Evolutionary conservation across 148 eudicot genomes (phyloP).

Genomic region (Vaccinium darrowii): DNA sequence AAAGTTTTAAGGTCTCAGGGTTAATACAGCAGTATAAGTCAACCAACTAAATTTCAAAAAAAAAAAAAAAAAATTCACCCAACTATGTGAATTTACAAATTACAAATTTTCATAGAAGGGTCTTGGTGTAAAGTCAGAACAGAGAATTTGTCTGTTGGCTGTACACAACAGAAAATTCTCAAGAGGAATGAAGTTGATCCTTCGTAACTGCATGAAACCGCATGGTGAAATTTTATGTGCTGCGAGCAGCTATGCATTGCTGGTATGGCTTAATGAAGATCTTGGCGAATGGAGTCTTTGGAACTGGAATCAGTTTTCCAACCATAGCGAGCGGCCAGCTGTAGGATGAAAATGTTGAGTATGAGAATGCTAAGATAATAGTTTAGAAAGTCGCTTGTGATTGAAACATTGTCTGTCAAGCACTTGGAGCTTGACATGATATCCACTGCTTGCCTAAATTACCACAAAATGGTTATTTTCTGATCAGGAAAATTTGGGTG

Average conservation of each 20-base stretch:
- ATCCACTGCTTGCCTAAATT: not conserved
- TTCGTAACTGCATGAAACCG: not conserved
- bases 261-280: conserved; percentile 55
- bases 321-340: conserved; percentile 88
- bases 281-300: conserved; percentile 70
- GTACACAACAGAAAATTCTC: not conserved
- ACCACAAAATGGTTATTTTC: too few species aligned
- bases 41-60: not conserved
- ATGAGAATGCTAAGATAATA: not conserved
- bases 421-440: not conserved
- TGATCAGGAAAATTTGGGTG: not conserved
- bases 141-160: not conserved
- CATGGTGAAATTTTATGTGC: conserved; percentile 5
- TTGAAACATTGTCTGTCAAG: not conserved
- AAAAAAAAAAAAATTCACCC: not conserved
- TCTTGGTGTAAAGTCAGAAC: not conserved
- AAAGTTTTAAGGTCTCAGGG: conserved; percentile 4
- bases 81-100: not conserved
- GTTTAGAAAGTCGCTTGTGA: not conserved
- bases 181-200: not conserved
- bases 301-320: conserved; percentile 86
- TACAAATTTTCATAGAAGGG: not conserved
- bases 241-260: conserved; percentile 46
- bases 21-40: conserved; percentile 8
- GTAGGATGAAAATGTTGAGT: conserved; percentile 7